Conservation (phyloP, 1,139 yeast species). For the Candida sp. region DNA sequence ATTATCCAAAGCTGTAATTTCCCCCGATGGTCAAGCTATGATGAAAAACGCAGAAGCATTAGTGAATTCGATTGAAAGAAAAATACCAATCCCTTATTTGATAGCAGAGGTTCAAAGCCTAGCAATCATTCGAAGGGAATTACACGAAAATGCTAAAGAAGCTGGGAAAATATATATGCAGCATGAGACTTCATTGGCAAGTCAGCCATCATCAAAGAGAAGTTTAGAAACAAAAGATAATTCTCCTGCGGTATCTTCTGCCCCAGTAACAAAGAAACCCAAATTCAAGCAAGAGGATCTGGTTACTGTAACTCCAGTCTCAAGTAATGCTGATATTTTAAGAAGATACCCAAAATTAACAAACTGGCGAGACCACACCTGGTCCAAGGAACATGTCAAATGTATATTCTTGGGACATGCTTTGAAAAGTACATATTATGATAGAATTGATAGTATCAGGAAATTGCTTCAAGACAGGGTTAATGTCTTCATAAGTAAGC, state of each 20-base stretch:
- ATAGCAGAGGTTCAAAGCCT: constrained; percentile 17
- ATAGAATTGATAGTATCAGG: constrained; percentile 1
- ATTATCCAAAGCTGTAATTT: constrained; percentile 5
- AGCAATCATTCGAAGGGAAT: constrained; percentile 24
- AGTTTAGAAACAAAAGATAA: not conserved
- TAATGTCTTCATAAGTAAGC: constrained; percentile 6
- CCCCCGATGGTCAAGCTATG: constrained; percentile 6
- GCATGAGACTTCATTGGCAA: not conserved
- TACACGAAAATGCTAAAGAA: constrained; percentile 27
- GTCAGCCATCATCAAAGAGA: not conserved
- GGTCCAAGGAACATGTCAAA: constrained; percentile 2
- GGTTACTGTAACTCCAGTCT: not conserved
- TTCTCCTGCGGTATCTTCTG: not conserved
- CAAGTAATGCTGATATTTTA: not conserved
- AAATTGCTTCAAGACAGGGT: not conserved
- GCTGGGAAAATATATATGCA: constrained; percentile 23
- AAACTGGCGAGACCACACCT: constrained; percentile 2
- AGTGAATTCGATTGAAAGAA: constrained; percentile 15
- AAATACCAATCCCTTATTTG: constrained; percentile 20
- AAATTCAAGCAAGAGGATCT: not conserved
- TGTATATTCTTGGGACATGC: constrained; percentile 3
- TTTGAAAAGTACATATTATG: constrained; percentile 1
- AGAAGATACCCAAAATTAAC: not conserved
- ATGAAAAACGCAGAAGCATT: constrained; percentile 10
- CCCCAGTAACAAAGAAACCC: not conserved